Evolutionary conservation across 2,329 filamentous ascomycete genomes (phyloP).

Genomic region (Tricladium varicosporioides): DNA sequence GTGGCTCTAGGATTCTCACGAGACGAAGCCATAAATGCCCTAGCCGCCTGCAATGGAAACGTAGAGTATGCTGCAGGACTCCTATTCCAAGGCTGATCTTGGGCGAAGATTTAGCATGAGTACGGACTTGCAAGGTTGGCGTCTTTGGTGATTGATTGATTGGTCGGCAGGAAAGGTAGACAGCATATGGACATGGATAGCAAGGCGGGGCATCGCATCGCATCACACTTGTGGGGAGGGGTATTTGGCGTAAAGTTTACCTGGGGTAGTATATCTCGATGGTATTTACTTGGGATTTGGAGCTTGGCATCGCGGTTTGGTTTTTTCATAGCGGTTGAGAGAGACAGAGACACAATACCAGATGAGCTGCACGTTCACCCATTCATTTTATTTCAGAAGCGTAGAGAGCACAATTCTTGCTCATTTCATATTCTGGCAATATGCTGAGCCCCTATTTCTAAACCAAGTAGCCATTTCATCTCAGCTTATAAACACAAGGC

Average conservation of each 20-base stretch:
- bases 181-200: background rate
- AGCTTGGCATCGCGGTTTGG: background rate
- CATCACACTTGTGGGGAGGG: background rate
- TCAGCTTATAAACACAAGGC: conserved; percentile 93
- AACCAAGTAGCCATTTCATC: conserved; percentile 37
- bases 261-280: background rate
- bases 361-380: too few species aligned
- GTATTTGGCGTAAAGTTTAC: background rate
- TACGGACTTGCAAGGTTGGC: background rate
- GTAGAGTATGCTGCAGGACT: conserved; percentile 85
- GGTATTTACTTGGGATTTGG: background rate
- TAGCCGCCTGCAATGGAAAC: conserved; percentile 81
- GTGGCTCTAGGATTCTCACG: conserved; percentile 74
- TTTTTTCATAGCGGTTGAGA: background rate
- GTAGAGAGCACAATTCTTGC: too few species aligned
- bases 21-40: conserved; percentile 73
- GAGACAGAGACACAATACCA: background rate
- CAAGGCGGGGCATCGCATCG: background rate
- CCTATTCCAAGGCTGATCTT: conserved; percentile 55
- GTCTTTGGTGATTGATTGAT: background rate
- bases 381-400: too few species aligned
- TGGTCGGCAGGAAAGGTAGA: background rate
- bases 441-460: background rate
- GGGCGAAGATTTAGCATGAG: background rate
- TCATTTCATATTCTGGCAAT: too few species aligned